phyloP scores from a whole-genome alignment of 2,329 filamentous ascomycete species.

The Leptographium radiaticola region DNA sequence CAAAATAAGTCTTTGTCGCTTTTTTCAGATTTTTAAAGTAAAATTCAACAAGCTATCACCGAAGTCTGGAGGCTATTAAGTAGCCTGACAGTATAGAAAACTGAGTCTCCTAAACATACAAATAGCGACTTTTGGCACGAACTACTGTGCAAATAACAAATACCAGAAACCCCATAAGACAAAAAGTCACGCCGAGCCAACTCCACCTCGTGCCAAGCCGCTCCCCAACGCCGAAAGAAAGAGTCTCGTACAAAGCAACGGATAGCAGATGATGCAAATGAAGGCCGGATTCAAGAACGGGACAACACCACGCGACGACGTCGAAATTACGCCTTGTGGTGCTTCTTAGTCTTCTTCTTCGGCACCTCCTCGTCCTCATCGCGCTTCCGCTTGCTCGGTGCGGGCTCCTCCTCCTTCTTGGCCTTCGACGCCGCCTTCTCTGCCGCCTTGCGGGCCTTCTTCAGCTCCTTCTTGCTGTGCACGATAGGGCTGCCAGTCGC shows the following conservation, averaged over 20 bases:
- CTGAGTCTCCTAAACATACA: neutral
- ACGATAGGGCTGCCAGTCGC: conserved; percentile 52
- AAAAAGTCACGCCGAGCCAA: neutral
- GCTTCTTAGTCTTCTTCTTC: conserved; percentile 37
- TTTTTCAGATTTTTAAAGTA: neutral
- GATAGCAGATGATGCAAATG: conserved; percentile 3
- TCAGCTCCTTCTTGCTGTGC: conserved; percentile 35
- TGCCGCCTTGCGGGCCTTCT: conserved; percentile 18
- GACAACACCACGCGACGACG: neutral
- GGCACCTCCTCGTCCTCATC: conserved; percentile 50
- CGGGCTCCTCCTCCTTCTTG: conserved; percentile 23
- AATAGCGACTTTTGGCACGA: neutral
- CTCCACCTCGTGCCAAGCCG: neutral
- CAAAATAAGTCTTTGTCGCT: neutral
- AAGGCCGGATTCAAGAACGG: neutral
- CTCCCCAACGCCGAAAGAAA: neutral
- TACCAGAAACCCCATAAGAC: neutral
- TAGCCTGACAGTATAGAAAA: neutral
- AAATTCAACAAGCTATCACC: neutral
- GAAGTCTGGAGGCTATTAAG: neutral
- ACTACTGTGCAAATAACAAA: neutral
- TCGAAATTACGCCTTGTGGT: conserved; percentile 7
- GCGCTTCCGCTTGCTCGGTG: conserved; percentile 51
- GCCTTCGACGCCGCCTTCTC: conserved; percentile 15
- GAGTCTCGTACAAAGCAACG: neutral